These are phyloP conservation scores for Mariannaea sp. DNA, from an alignment of 2,329 filamentous ascomycete genomes.

Conservation along the genomic window DNA sequence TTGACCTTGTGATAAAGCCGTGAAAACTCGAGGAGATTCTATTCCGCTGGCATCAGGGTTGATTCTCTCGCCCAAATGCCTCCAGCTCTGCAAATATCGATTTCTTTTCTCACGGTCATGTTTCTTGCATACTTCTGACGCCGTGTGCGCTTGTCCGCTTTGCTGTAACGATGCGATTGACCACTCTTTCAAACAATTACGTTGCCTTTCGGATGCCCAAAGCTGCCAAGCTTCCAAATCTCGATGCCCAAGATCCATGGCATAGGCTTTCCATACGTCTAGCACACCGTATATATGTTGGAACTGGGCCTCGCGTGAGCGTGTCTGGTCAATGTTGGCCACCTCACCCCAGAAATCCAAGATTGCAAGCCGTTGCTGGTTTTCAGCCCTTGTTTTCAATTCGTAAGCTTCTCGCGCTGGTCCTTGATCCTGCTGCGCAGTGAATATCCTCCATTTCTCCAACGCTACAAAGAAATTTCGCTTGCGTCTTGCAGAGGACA, in stretches of 20 bases:
- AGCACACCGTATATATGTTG: conserved; percentile 31
- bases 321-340: conserved; percentile 23
- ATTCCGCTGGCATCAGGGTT: conserved; percentile 16
- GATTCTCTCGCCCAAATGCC: conserved; percentile 24
- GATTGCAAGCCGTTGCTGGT: conserved; percentile 11
- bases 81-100: conserved; percentile 42
- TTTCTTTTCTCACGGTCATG: conserved; percentile 41
- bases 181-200: conserved; percentile 44
- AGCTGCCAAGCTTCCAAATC: conserved; percentile 38
- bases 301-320: conserved; percentile 25
- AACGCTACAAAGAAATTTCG: conserved; percentile 42
- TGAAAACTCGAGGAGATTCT: conserved; percentile 21
- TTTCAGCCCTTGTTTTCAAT: conserved; percentile 19
- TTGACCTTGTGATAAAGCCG: conserved; percentile 15
- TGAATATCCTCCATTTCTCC: conserved; percentile 38
- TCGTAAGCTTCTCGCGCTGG: conserved; percentile 25
- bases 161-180: conserved; percentile 45
- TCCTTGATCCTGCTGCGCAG: conserved; percentile 15
- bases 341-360: conserved; percentile 32
- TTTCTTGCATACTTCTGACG: conserved; percentile 40
- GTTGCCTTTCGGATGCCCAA: conserved; percentile 42
- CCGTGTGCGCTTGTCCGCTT: conserved; percentile 46
- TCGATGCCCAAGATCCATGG: conserved; percentile 31
- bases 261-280: conserved; percentile 31
- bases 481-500: conserved; percentile 41